Evolutionary conservation across 2,329 filamentous ascomycete species (phyloP), one percentile per base, ranked within the genome.

Genomic region (Pseudonectria buxi): DNA sequence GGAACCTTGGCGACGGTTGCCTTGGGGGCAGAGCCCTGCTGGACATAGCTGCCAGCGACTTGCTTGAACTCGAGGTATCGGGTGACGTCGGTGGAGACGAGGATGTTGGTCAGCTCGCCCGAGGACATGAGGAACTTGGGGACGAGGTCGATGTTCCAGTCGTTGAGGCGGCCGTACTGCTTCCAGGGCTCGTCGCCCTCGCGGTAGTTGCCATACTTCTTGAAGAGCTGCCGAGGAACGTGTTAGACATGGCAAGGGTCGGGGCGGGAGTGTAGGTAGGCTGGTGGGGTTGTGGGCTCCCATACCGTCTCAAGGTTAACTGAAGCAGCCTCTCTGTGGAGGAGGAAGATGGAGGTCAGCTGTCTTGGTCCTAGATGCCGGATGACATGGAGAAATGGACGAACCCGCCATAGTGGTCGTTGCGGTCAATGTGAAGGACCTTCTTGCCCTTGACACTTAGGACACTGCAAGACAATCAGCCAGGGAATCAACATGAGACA

Each of bases 61-160:
- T 92, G 86, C 70, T 85, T 88, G 73, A 94, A 94, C 64, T 94
- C 86, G 56, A 94, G 81, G 65, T 89, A 89, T 65, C 83, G 74
- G 55, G 84, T 88, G 49, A 88, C 84, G 53, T 95, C 88, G 66
- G 90, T 96, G 33, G 89, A 95, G 46, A 95, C 88, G 59, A 98
- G 81, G 58, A 98, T 95, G 69, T 96, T 96, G 62, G 90, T 96
- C 60, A 98, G 74, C 70, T 98, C 90, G 64, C 92, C 92, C 46
- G 94, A 95, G 41, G 90, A 88, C 89, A 98, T 96, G 64, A 98
- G 78, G 57, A 98, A 82, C 76, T 98, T 98, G 51, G 92, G 90
- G 32, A 98, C 89, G 43, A 98, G 77, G 62, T 98, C 94, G 65
- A 98, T 94, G 74, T 95, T 96, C 92, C 92, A 98, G 76, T 96